phyloP scores from a whole-genome alignment of 805 yeast species.

The Lachancea waltii region DNA sequence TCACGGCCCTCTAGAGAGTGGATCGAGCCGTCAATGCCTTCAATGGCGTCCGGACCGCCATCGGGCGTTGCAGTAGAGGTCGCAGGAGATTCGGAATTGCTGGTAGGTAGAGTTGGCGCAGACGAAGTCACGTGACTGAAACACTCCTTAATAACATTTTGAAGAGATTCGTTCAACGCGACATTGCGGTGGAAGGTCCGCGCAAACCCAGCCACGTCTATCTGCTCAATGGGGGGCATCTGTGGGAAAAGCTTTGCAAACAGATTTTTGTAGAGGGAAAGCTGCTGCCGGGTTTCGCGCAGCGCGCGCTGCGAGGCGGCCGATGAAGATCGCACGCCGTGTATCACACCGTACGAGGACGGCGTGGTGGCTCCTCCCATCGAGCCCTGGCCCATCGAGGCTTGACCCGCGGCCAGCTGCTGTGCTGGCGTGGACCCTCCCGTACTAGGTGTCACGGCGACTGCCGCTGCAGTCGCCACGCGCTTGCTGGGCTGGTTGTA shows the following conservation, averaged over 20 bases:
- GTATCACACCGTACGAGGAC: conserved; percentile 1
- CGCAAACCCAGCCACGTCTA: conserved; percentile 25
- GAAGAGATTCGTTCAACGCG: conserved; percentile 9
- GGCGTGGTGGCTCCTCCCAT: neutral
- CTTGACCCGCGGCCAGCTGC: conserved; percentile 3
- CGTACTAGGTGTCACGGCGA: too few species aligned
- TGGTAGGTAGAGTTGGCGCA: neutral
- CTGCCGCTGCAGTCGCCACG: conserved; percentile 3
- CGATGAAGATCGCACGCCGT: neutral
- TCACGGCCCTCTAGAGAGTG: conserved; percentile 36
- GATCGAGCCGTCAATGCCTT: conserved; percentile 18
- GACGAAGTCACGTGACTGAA: conserved; percentile 16
- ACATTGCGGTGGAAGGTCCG: conserved; percentile 22
- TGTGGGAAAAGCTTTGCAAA: conserved; percentile 23
- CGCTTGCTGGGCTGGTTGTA: conserved; percentile 65
- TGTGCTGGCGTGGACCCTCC: too few species aligned
- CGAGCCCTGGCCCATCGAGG: too few species aligned
- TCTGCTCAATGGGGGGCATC: conserved; percentile 21
- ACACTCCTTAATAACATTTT: conserved; percentile 24
- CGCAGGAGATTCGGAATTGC: conserved; percentile 6
- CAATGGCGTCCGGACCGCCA: conserved; percentile 10
- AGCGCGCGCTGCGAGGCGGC: conserved; percentile 3
- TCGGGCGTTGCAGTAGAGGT: conserved; percentile 6
- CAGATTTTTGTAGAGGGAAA: conserved; percentile 21
- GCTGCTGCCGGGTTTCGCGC: conserved; percentile 15